Percentiles rank a stretch among this genome's conserved stretches.
Conservation (phyloP, 352 stramenopile genomes). For the Phytophthora podocarpi region DNA sequence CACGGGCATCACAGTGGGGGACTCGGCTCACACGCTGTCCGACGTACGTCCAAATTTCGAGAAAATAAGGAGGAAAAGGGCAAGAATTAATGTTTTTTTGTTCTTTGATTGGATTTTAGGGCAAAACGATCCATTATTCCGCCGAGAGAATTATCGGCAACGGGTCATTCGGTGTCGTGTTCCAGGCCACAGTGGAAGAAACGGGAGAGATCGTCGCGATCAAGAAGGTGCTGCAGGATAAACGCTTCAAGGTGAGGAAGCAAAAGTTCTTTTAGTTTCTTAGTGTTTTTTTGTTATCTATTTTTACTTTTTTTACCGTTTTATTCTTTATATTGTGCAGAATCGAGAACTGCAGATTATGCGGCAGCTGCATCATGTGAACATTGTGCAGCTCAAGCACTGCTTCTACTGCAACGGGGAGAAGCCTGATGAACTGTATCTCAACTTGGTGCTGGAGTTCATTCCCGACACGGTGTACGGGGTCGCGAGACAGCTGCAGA, state of each 20-base stretch:
- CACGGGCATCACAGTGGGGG: constrained; percentile 82
- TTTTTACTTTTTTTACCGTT: constrained; percentile 13
- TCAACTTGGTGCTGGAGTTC: constrained; percentile 99
- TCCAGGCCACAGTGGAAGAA: constrained; percentile 96
- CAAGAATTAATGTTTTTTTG: constrained; percentile 4
- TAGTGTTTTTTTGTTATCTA: constrained; percentile 4
- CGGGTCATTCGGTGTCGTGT: constrained; percentile 99
- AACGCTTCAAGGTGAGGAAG: constrained; percentile 96
- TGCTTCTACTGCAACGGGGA: constrained; percentile 99
- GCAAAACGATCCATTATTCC: constrained; percentile 95
- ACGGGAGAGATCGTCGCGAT: constrained; percentile 99
- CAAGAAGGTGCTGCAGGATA: constrained; percentile 99
- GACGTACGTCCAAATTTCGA: constrained; percentile 53
- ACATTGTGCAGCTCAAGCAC: constrained; percentile 99
- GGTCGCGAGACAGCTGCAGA: constrained; percentile 95
- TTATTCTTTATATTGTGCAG: constrained; percentile 35
- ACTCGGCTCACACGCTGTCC: constrained; percentile 80
- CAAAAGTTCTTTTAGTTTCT: neutral
- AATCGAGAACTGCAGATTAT: constrained; percentile 99
- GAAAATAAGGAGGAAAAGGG: neutral
- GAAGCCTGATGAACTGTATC: constrained; percentile 97
- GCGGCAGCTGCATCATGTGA: constrained; percentile 97
- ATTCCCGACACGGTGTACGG: constrained; percentile 99
- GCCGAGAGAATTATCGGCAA: constrained; percentile 99
- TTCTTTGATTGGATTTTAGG: constrained; percentile 42